Percentiles rank a stretch among this genome's conserved stretches.
phyloP scores from a whole-genome alignment of 2,329 filamentous ascomycete species.

The Neonectria coccinea region DNA sequence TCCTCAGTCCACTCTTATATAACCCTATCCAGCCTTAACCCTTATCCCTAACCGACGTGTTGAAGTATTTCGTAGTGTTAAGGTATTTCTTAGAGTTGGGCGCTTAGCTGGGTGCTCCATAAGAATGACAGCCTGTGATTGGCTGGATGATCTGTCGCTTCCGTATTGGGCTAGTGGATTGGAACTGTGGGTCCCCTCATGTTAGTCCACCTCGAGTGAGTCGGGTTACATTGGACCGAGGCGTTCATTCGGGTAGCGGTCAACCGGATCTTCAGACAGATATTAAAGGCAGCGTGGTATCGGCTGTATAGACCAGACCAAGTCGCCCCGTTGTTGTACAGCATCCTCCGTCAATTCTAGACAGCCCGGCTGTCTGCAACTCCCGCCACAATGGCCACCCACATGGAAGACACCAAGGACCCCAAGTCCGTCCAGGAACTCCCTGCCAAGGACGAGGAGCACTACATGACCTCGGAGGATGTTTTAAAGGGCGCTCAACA shows the following conservation, averaged over 20 bases:
- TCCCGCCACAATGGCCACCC: slow-evolving; percentile 23
- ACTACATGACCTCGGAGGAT: slow-evolving; percentile 23
- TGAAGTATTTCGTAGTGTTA: too few species aligned
- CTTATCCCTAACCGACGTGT: too few species aligned
- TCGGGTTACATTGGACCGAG: slow-evolving; percentile 17
- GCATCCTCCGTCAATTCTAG: neutral
- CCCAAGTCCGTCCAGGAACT: slow-evolving; percentile 23
- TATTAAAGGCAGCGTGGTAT: neutral
- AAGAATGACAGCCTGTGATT: too few species aligned
- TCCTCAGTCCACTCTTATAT: too few species aligned
- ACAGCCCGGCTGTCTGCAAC: neutral
- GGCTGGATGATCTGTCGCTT: too few species aligned
- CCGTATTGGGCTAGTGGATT: too few species aligned
- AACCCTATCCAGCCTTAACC: too few species aligned
- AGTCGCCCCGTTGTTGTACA: too few species aligned
- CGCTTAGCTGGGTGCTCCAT: too few species aligned
- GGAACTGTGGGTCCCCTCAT: too few species aligned
- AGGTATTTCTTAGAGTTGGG: too few species aligned
- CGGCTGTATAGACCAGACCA: too few species aligned
- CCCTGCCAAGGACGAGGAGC: slow-evolving; percentile 30
- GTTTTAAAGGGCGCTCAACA: slow-evolving; percentile 35
- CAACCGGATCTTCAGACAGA: neutral
- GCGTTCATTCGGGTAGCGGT: slow-evolving; percentile 2
- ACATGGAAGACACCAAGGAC: slow-evolving; percentile 33
- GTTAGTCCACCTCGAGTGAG: neutral